phyloP scores from a whole-genome alignment of 768 basidiomycete genomes.

The Lentinus tigrinus region DNA sequence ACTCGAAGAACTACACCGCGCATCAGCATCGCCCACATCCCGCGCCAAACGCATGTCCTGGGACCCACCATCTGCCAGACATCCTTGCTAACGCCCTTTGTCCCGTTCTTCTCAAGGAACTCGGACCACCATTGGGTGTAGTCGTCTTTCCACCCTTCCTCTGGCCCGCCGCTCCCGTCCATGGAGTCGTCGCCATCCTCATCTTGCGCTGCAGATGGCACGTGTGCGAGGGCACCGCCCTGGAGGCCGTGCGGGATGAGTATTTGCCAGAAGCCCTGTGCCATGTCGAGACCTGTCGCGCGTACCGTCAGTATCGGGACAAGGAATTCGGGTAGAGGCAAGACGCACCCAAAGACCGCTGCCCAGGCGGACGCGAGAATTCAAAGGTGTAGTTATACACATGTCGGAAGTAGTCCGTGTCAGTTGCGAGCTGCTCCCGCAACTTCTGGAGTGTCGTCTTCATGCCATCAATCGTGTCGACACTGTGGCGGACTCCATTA shows the following conservation, averaged over 20 bases:
- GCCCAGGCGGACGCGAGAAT: slow-evolving; percentile 73
- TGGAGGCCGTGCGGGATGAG: slow-evolving; percentile 70
- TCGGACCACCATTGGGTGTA: slow-evolving; percentile 76
- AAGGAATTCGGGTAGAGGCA: background rate
- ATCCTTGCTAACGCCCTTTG: slow-evolving; percentile 83
- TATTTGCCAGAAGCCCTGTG: slow-evolving; percentile 76
- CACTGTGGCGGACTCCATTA: slow-evolving; percentile 36
- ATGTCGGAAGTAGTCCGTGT: slow-evolving; percentile 67
- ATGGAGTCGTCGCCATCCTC: slow-evolving; percentile 42
- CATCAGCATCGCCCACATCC: background rate
- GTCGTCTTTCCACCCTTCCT: slow-evolving; percentile 62
- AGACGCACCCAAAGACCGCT: slow-evolving; percentile 72
- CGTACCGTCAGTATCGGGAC: background rate
- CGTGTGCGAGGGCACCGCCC: slow-evolving; percentile 61
- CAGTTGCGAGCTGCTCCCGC: slow-evolving; percentile 57
- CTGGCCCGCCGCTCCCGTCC: slow-evolving; percentile 42
- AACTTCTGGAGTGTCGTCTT: slow-evolving; percentile 51
- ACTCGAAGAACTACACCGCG: slow-evolving; percentile 66
- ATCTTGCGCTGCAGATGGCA: slow-evolving; percentile 37
- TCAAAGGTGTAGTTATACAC: slow-evolving; percentile 83
- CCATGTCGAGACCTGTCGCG: slow-evolving; percentile 59
- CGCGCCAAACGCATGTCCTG: background rate
- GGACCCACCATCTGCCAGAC: slow-evolving; percentile 80
- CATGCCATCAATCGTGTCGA: slow-evolving; percentile 67
- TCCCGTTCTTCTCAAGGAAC: slow-evolving; percentile 63